A percentile compares a stretch with the other conserved stretches of the same genome.
phyloP scores from a whole-genome alignment of 169 alveolate genomes.

The Eimeria falciformis region DNA sequence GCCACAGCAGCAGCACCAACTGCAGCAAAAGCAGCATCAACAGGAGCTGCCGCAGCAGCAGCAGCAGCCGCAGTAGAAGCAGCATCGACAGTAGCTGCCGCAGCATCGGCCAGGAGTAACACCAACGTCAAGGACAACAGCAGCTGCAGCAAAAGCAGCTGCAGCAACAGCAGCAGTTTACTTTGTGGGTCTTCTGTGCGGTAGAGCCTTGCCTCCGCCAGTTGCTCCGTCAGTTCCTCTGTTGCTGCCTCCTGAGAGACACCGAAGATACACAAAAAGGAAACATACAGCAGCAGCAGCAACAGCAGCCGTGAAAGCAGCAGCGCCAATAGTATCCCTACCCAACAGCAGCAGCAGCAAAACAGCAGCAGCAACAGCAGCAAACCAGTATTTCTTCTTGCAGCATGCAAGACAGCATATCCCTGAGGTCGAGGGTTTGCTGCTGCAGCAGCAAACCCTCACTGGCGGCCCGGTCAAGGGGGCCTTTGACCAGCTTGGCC shows the following conservation, averaged over 20 bases:
- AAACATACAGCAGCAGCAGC: neutral
- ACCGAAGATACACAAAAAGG: neutral
- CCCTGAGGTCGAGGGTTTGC: conserved; percentile 3
- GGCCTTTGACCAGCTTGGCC: neutral
- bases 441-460: conserved; percentile 2
- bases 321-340: neutral
- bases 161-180: neutral
- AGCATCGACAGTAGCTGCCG: too few species aligned
- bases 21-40: too few species aligned
- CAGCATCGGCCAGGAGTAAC: neutral
- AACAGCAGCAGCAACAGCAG: too few species aligned
- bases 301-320: neutral
- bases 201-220: neutral
- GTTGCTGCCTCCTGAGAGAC: neutral
- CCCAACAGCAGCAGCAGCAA: too few species aligned
- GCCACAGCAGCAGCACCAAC: neutral
- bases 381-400: neutral
- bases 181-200: neutral
- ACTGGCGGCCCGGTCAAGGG: neutral
- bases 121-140: neutral
- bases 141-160: neutral
- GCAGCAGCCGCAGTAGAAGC: too few species aligned
- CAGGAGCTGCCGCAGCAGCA: too few species aligned
- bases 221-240: neutral
- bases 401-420: neutral